Evolutionary conservation across 805 yeast genomes (phyloP).

Genomic region (Pichia membranifaciens): DNA sequence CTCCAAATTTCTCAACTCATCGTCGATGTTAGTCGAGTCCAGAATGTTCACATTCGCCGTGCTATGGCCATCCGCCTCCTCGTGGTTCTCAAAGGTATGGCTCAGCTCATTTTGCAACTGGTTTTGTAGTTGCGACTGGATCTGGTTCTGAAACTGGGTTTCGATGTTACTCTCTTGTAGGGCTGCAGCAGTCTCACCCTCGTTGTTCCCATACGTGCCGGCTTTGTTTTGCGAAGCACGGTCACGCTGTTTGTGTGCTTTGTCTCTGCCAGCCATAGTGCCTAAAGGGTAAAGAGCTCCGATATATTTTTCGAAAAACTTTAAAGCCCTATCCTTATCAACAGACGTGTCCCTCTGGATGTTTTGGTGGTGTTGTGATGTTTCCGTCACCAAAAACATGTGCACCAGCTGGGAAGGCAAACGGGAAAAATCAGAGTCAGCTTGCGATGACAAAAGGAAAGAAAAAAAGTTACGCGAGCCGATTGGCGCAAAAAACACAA

Average conservation of each 20-base stretch:
- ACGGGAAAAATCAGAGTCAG: no score
- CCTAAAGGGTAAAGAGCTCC: neutral
- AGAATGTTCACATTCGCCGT: neutral
- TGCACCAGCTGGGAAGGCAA: conserved; percentile 7
- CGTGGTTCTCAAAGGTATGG: neutral
- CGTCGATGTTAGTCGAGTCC: conserved; percentile 15
- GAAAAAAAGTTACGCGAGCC: neutral
- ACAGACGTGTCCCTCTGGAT: neutral
- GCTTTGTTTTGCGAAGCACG: neutral
- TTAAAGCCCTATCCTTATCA: neutral
- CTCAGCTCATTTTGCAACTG: conserved; percentile 5
- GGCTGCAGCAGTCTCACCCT: neutral
- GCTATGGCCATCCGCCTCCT: no score
- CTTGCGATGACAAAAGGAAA: neutral
- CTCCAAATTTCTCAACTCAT: conserved; percentile 15
- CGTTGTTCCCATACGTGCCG: neutral
- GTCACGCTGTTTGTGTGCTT: neutral
- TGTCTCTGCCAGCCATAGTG: neutral
- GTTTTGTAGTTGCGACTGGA: conserved; percentile 9
- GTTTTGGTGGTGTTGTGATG: conserved; percentile 22
- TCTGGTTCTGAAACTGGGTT: conserved; percentile 10
- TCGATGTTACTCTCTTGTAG: neutral
- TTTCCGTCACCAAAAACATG: conserved; percentile 7
- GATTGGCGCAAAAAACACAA: neutral
- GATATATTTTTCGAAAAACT: neutral